phyloP scores from a whole-genome alignment of 208 protist species.

The Jaenimonas drosophilae region DNA sequence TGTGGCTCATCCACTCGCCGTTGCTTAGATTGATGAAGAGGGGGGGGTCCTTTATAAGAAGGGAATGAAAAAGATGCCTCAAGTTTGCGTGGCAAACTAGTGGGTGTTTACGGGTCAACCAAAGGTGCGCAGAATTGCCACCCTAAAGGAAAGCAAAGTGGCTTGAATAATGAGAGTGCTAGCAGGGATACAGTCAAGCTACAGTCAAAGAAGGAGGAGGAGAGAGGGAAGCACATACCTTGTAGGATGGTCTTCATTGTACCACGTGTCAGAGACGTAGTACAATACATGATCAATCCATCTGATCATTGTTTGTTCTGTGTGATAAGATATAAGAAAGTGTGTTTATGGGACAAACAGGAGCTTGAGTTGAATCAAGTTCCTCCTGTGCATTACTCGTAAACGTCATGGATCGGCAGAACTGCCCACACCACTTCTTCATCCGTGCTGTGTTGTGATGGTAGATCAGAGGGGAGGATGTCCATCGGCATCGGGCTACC shows the following conservation, averaged over 20 bases:
- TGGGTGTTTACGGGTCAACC: no score
- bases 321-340: neutral
- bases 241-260: no score
- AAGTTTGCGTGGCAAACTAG: no score
- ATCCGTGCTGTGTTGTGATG: no score
- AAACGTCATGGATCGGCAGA: neutral
- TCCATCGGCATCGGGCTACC: no score
- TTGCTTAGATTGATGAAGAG: no score
- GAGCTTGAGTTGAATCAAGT: neutral
- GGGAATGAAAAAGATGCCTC: neutral
- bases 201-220: constrained; percentile 1
- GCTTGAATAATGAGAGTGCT: no score
- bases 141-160: no score
- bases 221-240: constrained; percentile 1
- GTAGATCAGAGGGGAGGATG: no score
- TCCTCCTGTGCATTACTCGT: neutral
- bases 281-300: neutral
- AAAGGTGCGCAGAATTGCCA: no score
- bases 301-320: neutral
- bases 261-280: neutral
- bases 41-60: neutral
- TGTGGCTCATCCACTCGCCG: no score
- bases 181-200: neutral
- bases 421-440: neutral
- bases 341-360: neutral